Percentiles rank a stretch among this genome's conserved stretches.
phyloP scores from a whole-genome alignment of 1,139 yeast genomes.

The Protomyces macrosporus region DNA sequence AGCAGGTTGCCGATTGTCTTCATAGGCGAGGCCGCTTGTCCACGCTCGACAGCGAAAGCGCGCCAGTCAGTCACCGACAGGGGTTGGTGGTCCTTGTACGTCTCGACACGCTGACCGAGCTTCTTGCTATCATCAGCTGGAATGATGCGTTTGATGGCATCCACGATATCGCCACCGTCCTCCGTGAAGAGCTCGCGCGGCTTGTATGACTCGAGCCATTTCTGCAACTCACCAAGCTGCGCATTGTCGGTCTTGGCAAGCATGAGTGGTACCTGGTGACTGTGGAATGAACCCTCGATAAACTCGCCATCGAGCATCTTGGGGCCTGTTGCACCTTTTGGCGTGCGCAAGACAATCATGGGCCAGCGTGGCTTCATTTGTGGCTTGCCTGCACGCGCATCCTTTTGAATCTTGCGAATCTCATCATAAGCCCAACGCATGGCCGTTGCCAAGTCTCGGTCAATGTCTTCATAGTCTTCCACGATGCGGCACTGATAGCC shows the following conservation, averaged over 20 bases:
- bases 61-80: slow-evolving; percentile 32
- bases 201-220: slow-evolving; percentile 31
- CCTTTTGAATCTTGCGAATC: slow-evolving; percentile 31
- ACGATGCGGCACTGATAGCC: slow-evolving; percentile 33
- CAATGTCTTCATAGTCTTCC: slow-evolving; percentile 29
- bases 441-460: slow-evolving; percentile 31
- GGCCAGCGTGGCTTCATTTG: slow-evolving; percentile 33
- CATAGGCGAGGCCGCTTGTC: slow-evolving; percentile 30
- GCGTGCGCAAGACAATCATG: slow-evolving; percentile 33
- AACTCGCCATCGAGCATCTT: slow-evolving; percentile 31
- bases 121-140: slow-evolving; percentile 30
- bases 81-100: slow-evolving; percentile 30
- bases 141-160: slow-evolving; percentile 27
- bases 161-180: slow-evolving; percentile 31
- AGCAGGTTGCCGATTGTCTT: slow-evolving; percentile 30
- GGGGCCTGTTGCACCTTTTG: slow-evolving; percentile 33
- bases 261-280: slow-evolving; percentile 33
- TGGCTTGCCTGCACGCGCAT: slow-evolving; percentile 31
- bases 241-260: slow-evolving; percentile 30
- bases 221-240: slow-evolving; percentile 30
- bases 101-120: slow-evolving; percentile 32
- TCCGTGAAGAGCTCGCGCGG: slow-evolving; percentile 29
- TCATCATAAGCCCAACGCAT: slow-evolving; percentile 31
- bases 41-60: slow-evolving; percentile 30
- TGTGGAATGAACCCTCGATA: slow-evolving; percentile 32